Conservation (phyloP, 768 basidiomycete genomes). For the Trametes gibbosa region DNA sequence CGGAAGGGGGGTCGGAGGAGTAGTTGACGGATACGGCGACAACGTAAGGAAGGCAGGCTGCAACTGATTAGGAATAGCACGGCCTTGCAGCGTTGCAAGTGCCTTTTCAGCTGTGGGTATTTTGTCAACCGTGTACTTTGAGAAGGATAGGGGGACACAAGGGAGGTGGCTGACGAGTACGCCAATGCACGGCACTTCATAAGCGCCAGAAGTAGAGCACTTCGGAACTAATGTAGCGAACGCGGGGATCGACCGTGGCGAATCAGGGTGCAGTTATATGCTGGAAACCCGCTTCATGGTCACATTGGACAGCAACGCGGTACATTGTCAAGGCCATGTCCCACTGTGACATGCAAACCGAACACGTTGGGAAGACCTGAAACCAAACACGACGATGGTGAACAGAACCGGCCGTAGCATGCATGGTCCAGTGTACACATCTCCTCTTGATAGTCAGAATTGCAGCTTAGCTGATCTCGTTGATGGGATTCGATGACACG, state of each 20-base stretch:
- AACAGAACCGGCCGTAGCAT: not conserved
- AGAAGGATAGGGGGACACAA: not conserved
- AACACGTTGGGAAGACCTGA: no score
- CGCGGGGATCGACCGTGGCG: no score
- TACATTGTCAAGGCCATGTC: no score
- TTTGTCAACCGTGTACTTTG: slow-evolving; percentile 8
- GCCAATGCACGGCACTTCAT: no score
- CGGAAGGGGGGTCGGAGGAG: slow-evolving; percentile 70
- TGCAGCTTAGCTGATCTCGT: not conserved
- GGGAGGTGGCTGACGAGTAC: no score
- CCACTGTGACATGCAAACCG: no score
- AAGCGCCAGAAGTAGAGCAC: no score
- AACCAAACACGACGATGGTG: no score
- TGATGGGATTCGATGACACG: not conserved
- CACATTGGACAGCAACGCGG: no score
- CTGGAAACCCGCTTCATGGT: no score
- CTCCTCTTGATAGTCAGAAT: not conserved
- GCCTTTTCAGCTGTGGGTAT: slow-evolving; percentile 75
- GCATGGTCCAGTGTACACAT: not conserved
- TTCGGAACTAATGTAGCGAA: no score
- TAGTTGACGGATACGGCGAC: slow-evolving; percentile 82
- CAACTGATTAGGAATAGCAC: slow-evolving; percentile 58
- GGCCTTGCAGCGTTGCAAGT: slow-evolving; percentile 76
- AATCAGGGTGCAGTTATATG: no score
- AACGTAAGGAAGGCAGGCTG: slow-evolving; percentile 64